These are phyloP conservation scores for Candida gigantensis DNA, from an alignment of 1,139 yeast species.

Conservation along the genomic window DNA sequence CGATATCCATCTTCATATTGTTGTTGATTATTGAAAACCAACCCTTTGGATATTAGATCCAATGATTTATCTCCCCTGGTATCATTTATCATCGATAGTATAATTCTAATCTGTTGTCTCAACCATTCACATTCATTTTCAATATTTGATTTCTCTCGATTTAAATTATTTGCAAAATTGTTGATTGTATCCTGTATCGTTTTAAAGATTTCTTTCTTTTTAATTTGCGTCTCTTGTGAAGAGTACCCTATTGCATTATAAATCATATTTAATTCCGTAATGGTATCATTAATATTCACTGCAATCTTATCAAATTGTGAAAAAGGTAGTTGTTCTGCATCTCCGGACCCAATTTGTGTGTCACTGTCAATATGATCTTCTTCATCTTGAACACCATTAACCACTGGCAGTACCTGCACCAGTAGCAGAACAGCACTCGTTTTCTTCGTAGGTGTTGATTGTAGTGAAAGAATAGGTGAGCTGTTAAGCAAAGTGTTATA, in stretches of 20 bases:
- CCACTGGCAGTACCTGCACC: too few species aligned
- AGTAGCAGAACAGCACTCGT: too few species aligned
- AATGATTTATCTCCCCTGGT: conserved; percentile 30
- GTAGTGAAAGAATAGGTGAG: too few species aligned
- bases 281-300: conserved; percentile 34
- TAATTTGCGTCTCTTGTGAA: conserved; percentile 31
- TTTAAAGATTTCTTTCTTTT: conserved; percentile 41
- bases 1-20: conserved; percentile 36
- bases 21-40: conserved; percentile 30
- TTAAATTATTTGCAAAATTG: conserved; percentile 33
- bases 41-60: conserved; percentile 29
- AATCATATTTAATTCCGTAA: conserved; percentile 33
- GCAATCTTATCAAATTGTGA: conserved; percentile 28
- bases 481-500: too few species aligned
- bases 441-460: too few species aligned
- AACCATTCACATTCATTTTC: conserved; percentile 52
- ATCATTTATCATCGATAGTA: conserved; percentile 45
- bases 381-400: neutral
- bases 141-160: conserved; percentile 40
- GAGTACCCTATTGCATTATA: conserved; percentile 45
- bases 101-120: conserved; percentile 43
- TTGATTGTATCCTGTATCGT: conserved; percentile 42
- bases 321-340: conserved; percentile 5
- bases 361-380: conserved; percentile 1
- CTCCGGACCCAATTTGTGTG: conserved; percentile 7